These are phyloP conservation scores for Venturiaceae sp. DNA, from an alignment of 2,329 filamentous ascomycete species.

Conservation along the genomic window DNA sequence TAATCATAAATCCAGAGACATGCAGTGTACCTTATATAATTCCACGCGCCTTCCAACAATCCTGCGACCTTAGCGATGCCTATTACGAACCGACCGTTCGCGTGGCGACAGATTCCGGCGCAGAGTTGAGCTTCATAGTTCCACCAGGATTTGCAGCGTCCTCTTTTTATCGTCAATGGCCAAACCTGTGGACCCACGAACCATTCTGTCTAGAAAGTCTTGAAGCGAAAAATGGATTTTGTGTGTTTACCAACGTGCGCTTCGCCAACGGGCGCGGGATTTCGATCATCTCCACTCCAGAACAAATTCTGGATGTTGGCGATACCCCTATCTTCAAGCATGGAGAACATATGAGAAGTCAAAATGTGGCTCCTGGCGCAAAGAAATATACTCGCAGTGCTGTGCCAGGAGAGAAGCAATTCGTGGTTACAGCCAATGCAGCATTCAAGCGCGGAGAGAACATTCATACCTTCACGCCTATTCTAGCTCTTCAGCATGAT, in stretches of 20 bases:
- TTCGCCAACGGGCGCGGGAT: conserved; percentile 8
- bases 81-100: neutral
- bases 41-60: neutral
- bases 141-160: neutral
- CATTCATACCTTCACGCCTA: conserved; percentile 4
- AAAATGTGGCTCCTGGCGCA: neutral
- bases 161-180: neutral
- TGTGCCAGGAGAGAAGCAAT: neutral
- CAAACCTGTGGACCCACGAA: conserved; percentile 6
- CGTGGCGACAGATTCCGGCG: neutral
- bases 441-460: conserved; percentile 1
- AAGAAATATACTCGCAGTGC: neutral
- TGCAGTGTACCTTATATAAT: neutral
- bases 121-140: neutral
- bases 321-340: neutral
- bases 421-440: neutral
- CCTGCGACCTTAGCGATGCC: neutral
- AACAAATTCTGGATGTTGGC: neutral
- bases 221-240: conserved; percentile 3
- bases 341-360: neutral
- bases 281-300: conserved; percentile 1
- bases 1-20: neutral
- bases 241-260: conserved; percentile 6
- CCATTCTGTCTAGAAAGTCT: conserved; percentile 4
- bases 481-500: neutral